phyloP scores from a whole-genome alignment of 306 rosid genomes.

The Dryas alaskensis region DNA sequence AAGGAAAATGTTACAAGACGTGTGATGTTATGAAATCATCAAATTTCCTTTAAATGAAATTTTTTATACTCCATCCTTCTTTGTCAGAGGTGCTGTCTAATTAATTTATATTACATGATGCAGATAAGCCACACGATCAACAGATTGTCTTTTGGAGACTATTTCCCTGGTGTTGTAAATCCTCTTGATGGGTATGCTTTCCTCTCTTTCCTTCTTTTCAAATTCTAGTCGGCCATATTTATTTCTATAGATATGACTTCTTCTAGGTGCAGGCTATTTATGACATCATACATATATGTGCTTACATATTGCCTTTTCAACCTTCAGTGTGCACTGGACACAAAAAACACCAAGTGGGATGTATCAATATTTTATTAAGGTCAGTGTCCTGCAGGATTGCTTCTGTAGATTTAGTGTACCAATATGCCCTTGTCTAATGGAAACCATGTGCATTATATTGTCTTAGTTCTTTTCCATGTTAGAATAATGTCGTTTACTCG shows the following conservation, averaged over 20 bases:
- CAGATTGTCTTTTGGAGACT: slow-evolving; percentile 78
- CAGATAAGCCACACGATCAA: slow-evolving; percentile 90
- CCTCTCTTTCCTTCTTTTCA: slow-evolving; percentile 21
- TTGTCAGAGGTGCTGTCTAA: slow-evolving; percentile 22
- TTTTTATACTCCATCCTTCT: slow-evolving; percentile 10
- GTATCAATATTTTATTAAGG: slow-evolving; percentile 99
- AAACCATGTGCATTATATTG: neutral
- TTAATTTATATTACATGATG: slow-evolving; percentile 15
- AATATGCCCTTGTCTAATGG: neutral
- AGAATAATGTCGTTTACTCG: neutral
- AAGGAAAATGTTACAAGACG: neutral
- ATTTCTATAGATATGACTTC: slow-evolving; percentile 11
- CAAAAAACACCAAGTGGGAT: slow-evolving; percentile 79
- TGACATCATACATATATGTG: slow-evolving; percentile 8
- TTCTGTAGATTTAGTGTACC: neutral
- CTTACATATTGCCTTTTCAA: slow-evolving; percentile 21
- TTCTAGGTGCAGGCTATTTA: neutral
- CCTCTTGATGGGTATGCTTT: slow-evolving; percentile 80
- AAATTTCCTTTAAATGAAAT: neutral
- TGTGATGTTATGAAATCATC: neutral
- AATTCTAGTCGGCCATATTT: slow-evolving; percentile 18
- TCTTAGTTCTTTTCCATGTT: neutral
- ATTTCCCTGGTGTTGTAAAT: slow-evolving; percentile 91
- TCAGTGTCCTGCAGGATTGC: slow-evolving; percentile 31
- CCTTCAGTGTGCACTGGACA: slow-evolving; percentile 76